These are phyloP conservation scores for Malania oleifera DNA, from an alignment of 164 flowering plant species.

Conservation along the genomic window DNA sequence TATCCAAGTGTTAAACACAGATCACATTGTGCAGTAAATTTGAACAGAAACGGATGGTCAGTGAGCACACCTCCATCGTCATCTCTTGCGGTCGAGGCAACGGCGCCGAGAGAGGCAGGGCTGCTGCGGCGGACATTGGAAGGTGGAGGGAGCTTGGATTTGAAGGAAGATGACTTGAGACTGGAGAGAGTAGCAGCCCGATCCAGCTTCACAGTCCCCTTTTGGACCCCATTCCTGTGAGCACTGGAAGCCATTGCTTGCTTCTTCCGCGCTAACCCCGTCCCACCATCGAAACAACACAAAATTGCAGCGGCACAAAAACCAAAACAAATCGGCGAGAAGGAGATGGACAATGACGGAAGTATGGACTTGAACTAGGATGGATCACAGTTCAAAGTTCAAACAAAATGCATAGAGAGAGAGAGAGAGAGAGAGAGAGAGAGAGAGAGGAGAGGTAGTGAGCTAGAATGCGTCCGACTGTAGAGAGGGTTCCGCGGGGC, in stretches of 20 bases:
- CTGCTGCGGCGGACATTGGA: not conserved
- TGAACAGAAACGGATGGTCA: not conserved
- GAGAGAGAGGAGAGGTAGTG: too few relatives aligned
- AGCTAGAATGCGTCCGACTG: not conserved
- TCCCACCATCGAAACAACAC: not conserved
- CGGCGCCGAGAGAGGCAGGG: not conserved
- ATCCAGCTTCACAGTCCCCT: slow-evolving; percentile 1
- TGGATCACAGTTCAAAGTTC: too few relatives aligned
- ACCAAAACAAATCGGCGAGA: too few relatives aligned
- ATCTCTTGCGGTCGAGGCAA: not conserved
- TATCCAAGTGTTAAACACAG: too few relatives aligned
- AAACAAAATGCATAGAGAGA: not conserved
- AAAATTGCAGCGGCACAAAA: not conserved
- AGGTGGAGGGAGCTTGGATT: not conserved
- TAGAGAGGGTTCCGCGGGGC: not conserved
- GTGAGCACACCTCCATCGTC: not conserved
- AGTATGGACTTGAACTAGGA: too few relatives aligned
- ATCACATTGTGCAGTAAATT: too few relatives aligned
- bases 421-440: not conserved
- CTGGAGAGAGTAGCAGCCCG: not conserved
- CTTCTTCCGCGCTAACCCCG: not conserved
- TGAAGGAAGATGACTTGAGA: not conserved
- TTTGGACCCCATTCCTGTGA: not conserved
- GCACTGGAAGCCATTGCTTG: not conserved
- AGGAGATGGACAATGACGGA: too few relatives aligned